These are phyloP conservation scores for Talaromyces borbonicus DNA, from an alignment of 495 filamentous ascomycete species.

Conservation along the genomic window DNA sequence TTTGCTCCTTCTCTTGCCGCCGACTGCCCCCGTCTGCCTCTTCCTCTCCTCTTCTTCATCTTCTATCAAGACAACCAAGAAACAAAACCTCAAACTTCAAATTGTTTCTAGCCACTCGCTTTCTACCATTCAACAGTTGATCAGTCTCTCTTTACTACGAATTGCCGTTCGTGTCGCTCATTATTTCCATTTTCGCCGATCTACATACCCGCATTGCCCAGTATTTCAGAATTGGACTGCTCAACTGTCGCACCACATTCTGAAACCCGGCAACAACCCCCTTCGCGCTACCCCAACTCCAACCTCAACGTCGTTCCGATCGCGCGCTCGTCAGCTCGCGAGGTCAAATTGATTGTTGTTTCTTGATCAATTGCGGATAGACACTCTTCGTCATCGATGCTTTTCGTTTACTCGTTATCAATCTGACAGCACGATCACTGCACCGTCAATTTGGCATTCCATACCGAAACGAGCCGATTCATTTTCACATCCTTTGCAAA, in stretches of 20 bases:
- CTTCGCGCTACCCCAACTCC: not conserved
- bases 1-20: not conserved
- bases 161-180: not conserved
- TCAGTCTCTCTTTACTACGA: slow-evolving; percentile 1
- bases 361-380: too few species aligned
- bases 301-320: not conserved
- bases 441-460: too few species aligned
- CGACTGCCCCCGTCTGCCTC: not conserved
- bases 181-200: not conserved
- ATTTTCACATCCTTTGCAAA: too few species aligned
- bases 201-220: not conserved
- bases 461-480: too few species aligned
- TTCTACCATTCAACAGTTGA: not conserved
- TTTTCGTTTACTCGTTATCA: too few species aligned
- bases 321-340: too few species aligned
- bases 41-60: not conserved
- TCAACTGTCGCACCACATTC: slow-evolving; percentile 4
- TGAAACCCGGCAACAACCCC: slow-evolving; percentile 7
- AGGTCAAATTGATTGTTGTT: too few species aligned
- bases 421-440: too few species aligned
- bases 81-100: not conserved
- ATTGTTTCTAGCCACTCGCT: not conserved
- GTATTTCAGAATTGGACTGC: not conserved
- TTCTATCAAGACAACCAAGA: too few species aligned
- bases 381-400: too few species aligned